phyloP scores from a whole-genome alignment of 2,329 filamentous ascomycete species.

The Ascochyta fabae region DNA sequence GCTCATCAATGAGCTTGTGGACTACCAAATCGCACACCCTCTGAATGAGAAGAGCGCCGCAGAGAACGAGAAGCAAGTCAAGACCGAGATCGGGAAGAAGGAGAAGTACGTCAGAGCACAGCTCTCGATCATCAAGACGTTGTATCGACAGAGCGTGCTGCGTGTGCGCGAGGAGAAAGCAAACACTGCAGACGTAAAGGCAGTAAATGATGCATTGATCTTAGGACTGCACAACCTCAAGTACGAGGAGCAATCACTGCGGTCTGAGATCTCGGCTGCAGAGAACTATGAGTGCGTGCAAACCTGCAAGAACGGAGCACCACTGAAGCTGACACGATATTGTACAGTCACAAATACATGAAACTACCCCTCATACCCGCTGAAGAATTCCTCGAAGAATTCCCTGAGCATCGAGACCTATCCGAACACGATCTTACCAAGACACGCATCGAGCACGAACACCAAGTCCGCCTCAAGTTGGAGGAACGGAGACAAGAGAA shows the following conservation, averaged over 20 bases:
- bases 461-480: slow-evolving; percentile 79
- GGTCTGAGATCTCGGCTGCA: slow-evolving; percentile 88
- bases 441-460: slow-evolving; percentile 89
- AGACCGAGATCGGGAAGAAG: slow-evolving; percentile 35
- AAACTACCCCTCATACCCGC: slow-evolving; percentile 83
- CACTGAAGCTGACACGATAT: slow-evolving; percentile 19
- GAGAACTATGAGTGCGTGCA: slow-evolving; percentile 83
- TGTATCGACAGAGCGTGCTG: slow-evolving; percentile 83
- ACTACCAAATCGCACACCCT: slow-evolving; percentile 41
- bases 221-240: slow-evolving; percentile 94
- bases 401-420: slow-evolving; percentile 75
- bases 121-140: slow-evolving; percentile 63
- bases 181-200: slow-evolving; percentile 82
- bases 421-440: slow-evolving; percentile 86
- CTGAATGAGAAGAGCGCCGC: slow-evolving; percentile 23
- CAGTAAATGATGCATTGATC: slow-evolving; percentile 90
- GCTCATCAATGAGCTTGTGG: slow-evolving; percentile 41
- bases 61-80: slow-evolving; percentile 32
- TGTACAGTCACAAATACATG: slow-evolving; percentile 79
- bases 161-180: slow-evolving; percentile 85
- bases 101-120: slow-evolving; percentile 82
- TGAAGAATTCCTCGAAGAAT: slow-evolving; percentile 78
- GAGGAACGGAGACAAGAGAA: slow-evolving; percentile 78
- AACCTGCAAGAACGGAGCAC: neutral
- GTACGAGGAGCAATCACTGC: slow-evolving; percentile 91